Evolutionary conservation across 129 eudicot genomes (phyloP).

Genomic region (Gnaphalium uliginosum): DNA sequence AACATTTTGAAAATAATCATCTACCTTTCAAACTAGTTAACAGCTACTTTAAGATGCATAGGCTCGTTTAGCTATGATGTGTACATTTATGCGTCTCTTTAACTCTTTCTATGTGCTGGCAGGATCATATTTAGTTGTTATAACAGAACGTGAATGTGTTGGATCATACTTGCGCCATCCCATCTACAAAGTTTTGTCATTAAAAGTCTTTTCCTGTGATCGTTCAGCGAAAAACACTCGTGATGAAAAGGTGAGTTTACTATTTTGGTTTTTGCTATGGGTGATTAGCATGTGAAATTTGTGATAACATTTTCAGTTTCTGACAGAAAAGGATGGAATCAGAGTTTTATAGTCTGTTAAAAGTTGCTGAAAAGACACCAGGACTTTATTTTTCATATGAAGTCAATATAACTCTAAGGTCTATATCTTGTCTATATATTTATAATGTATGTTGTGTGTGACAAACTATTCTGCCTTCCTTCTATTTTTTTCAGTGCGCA

Average conservation of each 20-base stretch:
- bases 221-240: slow-evolving; percentile 57
- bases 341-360: slow-evolving; percentile 58
- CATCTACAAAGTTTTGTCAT: slow-evolving; percentile 58
- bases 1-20: too few species aligned
- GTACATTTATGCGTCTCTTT: neutral
- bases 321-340: slow-evolving; percentile 74
- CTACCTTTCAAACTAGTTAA: too few species aligned
- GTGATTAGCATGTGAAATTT: neutral
- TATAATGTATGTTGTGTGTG: neutral
- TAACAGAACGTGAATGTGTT: slow-evolving; percentile 65
- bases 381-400: slow-evolving; percentile 81
- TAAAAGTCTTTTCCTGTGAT: slow-evolving; percentile 70
- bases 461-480: neutral
- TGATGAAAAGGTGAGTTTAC: slow-evolving; percentile 53
- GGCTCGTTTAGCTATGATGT: neutral
- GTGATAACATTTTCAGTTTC: slow-evolving; percentile 7
- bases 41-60: neutral
- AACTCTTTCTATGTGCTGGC: slow-evolving; percentile 17
- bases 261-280: neutral
- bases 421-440: slow-evolving; percentile 8
- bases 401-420: slow-evolving; percentile 84
- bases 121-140: slow-evolving; percentile 72
- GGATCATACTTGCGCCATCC: slow-evolving; percentile 81
- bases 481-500: slow-evolving; percentile 58
- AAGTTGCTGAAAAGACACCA: slow-evolving; percentile 60